These are phyloP conservation scores for Boletus rex-veris DNA, from an alignment of 768 basidiomycete genomes.

Conservation along the genomic window DNA sequence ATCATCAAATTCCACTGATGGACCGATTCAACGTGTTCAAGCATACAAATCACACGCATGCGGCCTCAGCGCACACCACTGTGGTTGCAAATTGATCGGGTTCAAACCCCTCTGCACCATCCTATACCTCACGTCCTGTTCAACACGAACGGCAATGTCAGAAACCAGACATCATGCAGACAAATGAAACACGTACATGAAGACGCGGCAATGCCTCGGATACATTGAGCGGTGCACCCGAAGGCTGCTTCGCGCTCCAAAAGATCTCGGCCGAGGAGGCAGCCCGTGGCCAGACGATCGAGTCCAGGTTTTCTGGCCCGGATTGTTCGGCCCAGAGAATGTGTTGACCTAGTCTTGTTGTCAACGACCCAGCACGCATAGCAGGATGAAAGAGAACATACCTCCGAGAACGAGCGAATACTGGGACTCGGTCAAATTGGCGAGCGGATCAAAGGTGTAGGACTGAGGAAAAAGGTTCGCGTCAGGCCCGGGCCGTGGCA, in stretches of 20 bases:
- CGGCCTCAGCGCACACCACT: constrained; percentile 54
- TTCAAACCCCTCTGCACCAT: constrained; percentile 47
- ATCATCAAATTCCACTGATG: background rate
- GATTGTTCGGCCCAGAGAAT: constrained; percentile 48
- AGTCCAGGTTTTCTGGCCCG: constrained; percentile 40
- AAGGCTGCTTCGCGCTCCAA: constrained; percentile 44
- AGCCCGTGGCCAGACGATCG: constrained; percentile 46
- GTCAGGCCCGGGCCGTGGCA: no score
- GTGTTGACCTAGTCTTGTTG: constrained; percentile 29
- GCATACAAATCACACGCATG: constrained; percentile 38
- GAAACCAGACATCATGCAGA: background rate
- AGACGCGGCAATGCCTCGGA: constrained; percentile 46
- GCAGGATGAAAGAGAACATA: constrained; percentile 2
- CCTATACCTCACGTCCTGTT: constrained; percentile 42
- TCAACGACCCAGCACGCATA: background rate
- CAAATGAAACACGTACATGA: constrained; percentile 28
- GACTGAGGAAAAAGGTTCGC: no score
- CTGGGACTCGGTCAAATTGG: constrained; percentile 37
- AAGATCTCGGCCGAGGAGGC: constrained; percentile 50
- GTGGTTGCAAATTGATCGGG: constrained; percentile 51
- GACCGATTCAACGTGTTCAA: background rate
- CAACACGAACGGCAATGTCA: background rate
- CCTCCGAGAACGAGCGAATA: constrained; percentile 38
- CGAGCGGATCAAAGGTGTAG: constrained; percentile 48
- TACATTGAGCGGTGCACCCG: constrained; percentile 33